Evolutionary conservation across 495 filamentous ascomycete genomes (phyloP), one percentile per base, ranked within the genome.

Genomic region (Umbilicaria muhlenbergii): DNA sequence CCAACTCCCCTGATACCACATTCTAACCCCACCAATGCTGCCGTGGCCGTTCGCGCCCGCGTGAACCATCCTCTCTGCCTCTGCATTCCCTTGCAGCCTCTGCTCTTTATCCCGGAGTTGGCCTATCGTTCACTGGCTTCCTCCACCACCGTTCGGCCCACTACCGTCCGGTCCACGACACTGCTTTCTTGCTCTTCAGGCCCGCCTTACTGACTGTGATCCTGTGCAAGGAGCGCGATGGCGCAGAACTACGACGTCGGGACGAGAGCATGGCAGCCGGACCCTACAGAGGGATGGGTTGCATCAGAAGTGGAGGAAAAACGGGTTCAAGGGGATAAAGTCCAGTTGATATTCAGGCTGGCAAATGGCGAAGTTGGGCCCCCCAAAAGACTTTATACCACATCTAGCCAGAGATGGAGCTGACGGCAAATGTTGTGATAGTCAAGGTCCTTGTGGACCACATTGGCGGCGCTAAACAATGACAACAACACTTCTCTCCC

Each of bases 231-330:
- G 24, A 28, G 41, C 51, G 53, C 50, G 39, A 94, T 96, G 92
- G 86, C 87, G 69, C 85, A 94, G 67, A 86, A 71, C 56, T 99
- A 94, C 64, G 91, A 96, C 77, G 79, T 95, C 53, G 92, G 89
- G 51, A 96, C 91, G 51, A 75, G 83, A 74, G 92, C 86, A 61
- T 99, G 91, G 91, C 88, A 96, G 74, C 86, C 92, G 48, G 91
- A 99, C 68, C 64, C 75, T 51, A 81, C 80, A 39, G 91, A 99
- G 63, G 91, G 91, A 61, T 99, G 91, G 91, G 71, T 96, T 63
- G 83, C 87, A 51, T 94, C 92, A 28, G 86, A 94, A 70, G 85
- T 99, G 50, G 70, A 81, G 61, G 81, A 87, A 59, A 96, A 89
- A 71, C 67, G 73, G 33, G 67, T 87, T 45, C 67, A 86, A 60